phyloP scores from a whole-genome alignment of 768 basidiomycete genomes.

The Imleria badia region DNA sequence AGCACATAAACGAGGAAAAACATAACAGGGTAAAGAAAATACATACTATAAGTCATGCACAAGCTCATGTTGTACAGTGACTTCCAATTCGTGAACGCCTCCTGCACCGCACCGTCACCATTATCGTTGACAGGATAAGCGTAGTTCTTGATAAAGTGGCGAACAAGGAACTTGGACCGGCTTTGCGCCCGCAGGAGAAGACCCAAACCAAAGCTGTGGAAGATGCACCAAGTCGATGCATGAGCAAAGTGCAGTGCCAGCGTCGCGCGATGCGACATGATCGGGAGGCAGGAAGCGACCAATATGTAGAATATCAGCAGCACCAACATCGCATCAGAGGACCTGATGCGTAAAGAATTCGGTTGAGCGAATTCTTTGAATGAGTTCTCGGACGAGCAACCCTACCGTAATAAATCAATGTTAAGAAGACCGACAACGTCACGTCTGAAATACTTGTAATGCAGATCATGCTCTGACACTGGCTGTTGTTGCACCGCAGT shows the following conservation, averaged over 20 bases:
- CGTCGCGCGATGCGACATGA: conserved; percentile 46
- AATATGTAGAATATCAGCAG: conserved; percentile 71
- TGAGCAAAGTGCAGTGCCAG: conserved; percentile 78
- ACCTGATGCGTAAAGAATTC: conserved; percentile 45
- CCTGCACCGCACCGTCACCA: conserved; percentile 76
- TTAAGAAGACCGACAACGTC: conserved; percentile 82
- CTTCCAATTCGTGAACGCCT: conserved; percentile 97
- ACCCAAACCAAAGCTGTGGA: conserved; percentile 89
- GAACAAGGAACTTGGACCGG: conserved; percentile 82
- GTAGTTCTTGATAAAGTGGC: conserved; percentile 95
- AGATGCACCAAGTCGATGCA: conserved; percentile 79
- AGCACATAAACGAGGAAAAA: not conserved
- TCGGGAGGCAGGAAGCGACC: conserved; percentile 57
- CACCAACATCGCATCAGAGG: conserved; percentile 80
- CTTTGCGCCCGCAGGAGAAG: conserved; percentile 82
- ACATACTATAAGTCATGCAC: conserved; percentile 91
- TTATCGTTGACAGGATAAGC: conserved; percentile 75
- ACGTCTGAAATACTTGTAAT: conserved; percentile 87
- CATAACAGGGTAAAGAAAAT: not conserved
- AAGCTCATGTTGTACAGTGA: conserved; percentile 86
- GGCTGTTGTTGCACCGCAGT: conserved; percentile 3
- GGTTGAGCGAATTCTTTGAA: conserved; percentile 15
- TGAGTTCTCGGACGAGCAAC: conserved; percentile 1
- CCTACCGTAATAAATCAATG: conserved; percentile 82
- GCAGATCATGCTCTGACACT: conserved; percentile 82